A percentile compares a stretch with the other conserved stretches of the same genome.
Conservation (phyloP, 805 yeast genomes). For the Millerago galiae region DNA sequence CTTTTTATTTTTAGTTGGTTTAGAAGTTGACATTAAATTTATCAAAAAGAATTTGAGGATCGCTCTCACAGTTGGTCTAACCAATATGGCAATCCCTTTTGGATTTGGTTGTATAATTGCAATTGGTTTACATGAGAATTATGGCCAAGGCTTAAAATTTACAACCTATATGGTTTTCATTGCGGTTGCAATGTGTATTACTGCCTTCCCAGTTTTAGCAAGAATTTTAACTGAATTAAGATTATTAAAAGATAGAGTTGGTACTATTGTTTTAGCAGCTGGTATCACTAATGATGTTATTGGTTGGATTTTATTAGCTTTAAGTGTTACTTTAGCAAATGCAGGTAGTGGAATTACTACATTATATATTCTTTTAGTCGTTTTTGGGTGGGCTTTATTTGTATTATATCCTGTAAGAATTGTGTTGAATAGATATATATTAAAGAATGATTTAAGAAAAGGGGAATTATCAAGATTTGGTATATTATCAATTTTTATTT, state of each 20-base stretch:
- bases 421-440: slow-evolving; percentile 38
- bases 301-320: slow-evolving; percentile 77
- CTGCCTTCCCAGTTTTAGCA: slow-evolving; percentile 82
- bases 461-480: slow-evolving; percentile 60
- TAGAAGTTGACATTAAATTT: slow-evolving; percentile 69
- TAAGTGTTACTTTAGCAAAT: slow-evolving; percentile 71
- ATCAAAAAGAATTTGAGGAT: slow-evolving; percentile 52
- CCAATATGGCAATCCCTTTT: slow-evolving; percentile 73
- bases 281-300: slow-evolving; percentile 74
- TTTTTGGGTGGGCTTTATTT: slow-evolving; percentile 64
- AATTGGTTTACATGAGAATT: slow-evolving; percentile 57
- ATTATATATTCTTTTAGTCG: slow-evolving; percentile 58
- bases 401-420: slow-evolving; percentile 52
- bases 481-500: slow-evolving; percentile 45
- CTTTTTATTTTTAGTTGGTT: slow-evolving; percentile 68
- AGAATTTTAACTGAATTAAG: slow-evolving; percentile 71
- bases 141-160: slow-evolving; percentile 44
- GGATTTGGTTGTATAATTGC: slow-evolving; percentile 73
- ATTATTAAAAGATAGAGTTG: slow-evolving; percentile 65
- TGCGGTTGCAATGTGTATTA: slow-evolving; percentile 77
- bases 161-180: slow-evolving; percentile 75
- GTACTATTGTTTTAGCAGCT: slow-evolving; percentile 69
- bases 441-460: slow-evolving; percentile 44
- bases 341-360: slow-evolving; percentile 63
- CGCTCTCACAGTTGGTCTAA: slow-evolving; percentile 63